Evolutionary conservation across 208 protist genomes (phyloP).

Genomic region (Leishmania lainsoni): DNA sequence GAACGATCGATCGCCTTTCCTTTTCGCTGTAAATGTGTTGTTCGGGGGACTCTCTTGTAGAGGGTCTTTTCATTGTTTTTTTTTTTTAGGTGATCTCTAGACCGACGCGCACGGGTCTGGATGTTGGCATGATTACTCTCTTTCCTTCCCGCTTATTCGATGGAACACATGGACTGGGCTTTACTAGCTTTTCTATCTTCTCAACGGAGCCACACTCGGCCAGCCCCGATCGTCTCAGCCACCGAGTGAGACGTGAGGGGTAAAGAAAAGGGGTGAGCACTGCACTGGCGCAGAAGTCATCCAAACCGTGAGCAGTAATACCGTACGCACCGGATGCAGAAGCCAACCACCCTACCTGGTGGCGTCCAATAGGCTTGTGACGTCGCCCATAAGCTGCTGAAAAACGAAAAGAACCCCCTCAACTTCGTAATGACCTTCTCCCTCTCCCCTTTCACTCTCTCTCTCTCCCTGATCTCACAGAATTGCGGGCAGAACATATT

Average conservation of each 20-base stretch:
- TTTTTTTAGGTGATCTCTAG: no score
- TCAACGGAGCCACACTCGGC: neutral
- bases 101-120: no score
- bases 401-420: neutral
- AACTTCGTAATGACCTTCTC: neutral
- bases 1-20: neutral
- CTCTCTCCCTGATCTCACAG: neutral
- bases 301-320: neutral
- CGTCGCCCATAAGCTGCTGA: neutral
- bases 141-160: no score
- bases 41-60: neutral
- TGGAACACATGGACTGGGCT: neutral
- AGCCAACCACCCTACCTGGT: neutral
- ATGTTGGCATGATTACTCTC: no score
- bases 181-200: neutral
- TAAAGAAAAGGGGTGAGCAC: neutral
- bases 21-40: neutral
- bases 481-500: neutral
- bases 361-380: neutral
- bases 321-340: neutral
- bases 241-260: neutral
- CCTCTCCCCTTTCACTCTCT: neutral
- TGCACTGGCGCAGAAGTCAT: neutral
- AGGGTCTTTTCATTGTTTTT: no score
- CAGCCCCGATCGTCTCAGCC: neutral